These are phyloP conservation scores for Ilyonectria sp. DNA, from an alignment of 2,329 filamentous ascomycete genomes.

Conservation along the genomic window DNA sequence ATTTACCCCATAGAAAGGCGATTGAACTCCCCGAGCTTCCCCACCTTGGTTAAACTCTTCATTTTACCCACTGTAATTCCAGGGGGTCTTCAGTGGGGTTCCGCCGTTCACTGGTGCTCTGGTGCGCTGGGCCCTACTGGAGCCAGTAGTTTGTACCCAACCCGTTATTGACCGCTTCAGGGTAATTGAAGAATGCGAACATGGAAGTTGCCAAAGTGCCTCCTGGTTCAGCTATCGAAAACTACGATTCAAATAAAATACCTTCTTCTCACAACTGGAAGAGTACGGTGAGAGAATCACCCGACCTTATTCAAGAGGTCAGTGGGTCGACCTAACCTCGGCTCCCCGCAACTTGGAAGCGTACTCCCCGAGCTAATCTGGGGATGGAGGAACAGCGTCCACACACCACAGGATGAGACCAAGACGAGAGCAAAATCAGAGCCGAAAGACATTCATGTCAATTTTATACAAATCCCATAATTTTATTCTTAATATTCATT, in stretches of 20 bases:
- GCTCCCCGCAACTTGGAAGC: not conserved
- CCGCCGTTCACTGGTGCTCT: not conserved
- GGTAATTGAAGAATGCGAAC: not conserved
- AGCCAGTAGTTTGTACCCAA: not conserved
- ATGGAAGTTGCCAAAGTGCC: not conserved
- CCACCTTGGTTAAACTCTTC: not conserved
- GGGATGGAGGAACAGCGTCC: not conserved
- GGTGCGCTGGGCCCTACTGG: not conserved
- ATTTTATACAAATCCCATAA: constrained; percentile 12
- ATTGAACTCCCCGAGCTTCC: constrained; percentile 25
- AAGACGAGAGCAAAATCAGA: not conserved
- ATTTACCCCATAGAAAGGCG: constrained; percentile 24
- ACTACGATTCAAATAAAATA: too few species aligned
- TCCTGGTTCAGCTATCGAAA: not conserved
- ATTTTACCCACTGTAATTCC: not conserved
- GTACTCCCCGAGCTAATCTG: not conserved
- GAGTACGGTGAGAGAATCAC: not conserved
- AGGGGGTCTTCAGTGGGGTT: not conserved
- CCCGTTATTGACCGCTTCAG: not conserved
- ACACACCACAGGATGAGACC: not conserved
- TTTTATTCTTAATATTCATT: constrained; percentile 9
- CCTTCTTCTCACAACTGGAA: not conserved
- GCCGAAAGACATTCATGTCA: not conserved
- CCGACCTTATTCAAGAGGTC: too few species aligned
- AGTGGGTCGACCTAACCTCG: too few species aligned